phyloP scores from a whole-genome alignment of 225 moss, liverwort and hornwort species.

The Sphagnum contortum region DNA sequence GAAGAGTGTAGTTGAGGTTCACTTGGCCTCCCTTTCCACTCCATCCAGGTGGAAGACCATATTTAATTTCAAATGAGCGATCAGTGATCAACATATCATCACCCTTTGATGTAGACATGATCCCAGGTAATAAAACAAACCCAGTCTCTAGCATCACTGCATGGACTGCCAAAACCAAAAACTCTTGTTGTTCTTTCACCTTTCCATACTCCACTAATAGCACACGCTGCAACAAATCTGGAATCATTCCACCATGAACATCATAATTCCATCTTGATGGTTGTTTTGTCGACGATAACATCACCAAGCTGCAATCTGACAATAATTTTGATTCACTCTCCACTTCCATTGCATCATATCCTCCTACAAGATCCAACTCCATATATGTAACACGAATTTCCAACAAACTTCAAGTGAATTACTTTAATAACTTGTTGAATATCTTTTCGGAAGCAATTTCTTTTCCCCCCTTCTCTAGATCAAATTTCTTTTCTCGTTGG shows the following conservation, averaged over 20 bases:
- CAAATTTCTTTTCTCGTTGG: too few species aligned
- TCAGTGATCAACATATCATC: slow-evolving; percentile 1
- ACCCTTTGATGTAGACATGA: slow-evolving; percentile 29
- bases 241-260: slow-evolving; percentile 23
- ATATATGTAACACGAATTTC: too few species aligned
- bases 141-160: slow-evolving; percentile 96
- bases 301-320: too few species aligned
- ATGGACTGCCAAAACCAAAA: slow-evolving; percentile 73
- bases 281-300: too few species aligned
- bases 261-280: too few species aligned
- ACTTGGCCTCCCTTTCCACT: slow-evolving; percentile 54
- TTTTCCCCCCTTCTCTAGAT: too few species aligned
- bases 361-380: not conserved
- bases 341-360: slow-evolving; percentile 22
- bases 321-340: slow-evolving; percentile 11
- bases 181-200: slow-evolving; percentile 49
- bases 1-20: slow-evolving; percentile 72
- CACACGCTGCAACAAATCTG: slow-evolving; percentile 77
- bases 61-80: not conserved
- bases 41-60: slow-evolving; percentile 62
- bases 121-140: slow-evolving; percentile 45
- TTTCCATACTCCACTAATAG: slow-evolving; percentile 47
- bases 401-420: too few species aligned
- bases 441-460: too few species aligned
- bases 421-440: too few species aligned